Conservation (phyloP, 768 basidiomycete species). For the Tylopilus felleus region DNA sequence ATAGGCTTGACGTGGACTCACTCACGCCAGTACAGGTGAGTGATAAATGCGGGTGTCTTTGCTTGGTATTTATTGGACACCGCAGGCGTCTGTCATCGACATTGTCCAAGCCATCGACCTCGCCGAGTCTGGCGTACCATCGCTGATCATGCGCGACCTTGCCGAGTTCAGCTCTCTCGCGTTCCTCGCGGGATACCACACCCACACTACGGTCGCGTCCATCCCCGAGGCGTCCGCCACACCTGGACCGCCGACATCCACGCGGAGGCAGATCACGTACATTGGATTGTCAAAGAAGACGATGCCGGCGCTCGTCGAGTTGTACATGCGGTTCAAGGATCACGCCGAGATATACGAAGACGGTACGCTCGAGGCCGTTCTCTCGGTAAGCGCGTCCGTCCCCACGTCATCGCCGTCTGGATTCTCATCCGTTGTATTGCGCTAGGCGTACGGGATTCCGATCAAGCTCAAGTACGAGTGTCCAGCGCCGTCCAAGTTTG, state of each 20-base stretch:
- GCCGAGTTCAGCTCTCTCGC: slow-evolving; percentile 86
- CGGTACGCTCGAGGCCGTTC: slow-evolving; percentile 79
- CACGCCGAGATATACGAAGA: slow-evolving; percentile 64
- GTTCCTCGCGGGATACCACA: slow-evolving; percentile 76
- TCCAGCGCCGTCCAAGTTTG: slow-evolving; percentile 83
- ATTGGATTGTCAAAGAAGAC: slow-evolving; percentile 85
- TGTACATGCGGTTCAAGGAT: slow-evolving; percentile 67
- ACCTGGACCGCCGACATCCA: slow-evolving; percentile 13
- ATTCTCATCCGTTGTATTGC: neutral
- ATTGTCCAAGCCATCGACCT: slow-evolving; percentile 68
- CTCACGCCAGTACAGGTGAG: slow-evolving; percentile 77
- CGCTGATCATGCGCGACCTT: slow-evolving; percentile 77
- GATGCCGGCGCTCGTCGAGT: slow-evolving; percentile 81
- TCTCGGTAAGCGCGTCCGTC: slow-evolving; percentile 55
- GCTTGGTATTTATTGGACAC: slow-evolving; percentile 8
- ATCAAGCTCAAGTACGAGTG: slow-evolving; percentile 95
- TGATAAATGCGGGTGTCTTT: neutral
- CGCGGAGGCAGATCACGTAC: slow-evolving; percentile 75
- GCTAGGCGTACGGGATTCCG: slow-evolving; percentile 82
- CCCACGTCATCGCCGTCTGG: neutral
- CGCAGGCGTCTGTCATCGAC: slow-evolving; percentile 69
- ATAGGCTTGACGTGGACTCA: slow-evolving; percentile 81
- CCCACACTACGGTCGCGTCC: slow-evolving; percentile 26
- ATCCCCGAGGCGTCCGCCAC: slow-evolving; percentile 11
- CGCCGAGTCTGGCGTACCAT: slow-evolving; percentile 56